Evolutionary conservation across 495 filamentous ascomycete genomes (phyloP), one percentile per base, ranked within the genome.

Genomic region (Lentithecium fluviatile): DNA sequence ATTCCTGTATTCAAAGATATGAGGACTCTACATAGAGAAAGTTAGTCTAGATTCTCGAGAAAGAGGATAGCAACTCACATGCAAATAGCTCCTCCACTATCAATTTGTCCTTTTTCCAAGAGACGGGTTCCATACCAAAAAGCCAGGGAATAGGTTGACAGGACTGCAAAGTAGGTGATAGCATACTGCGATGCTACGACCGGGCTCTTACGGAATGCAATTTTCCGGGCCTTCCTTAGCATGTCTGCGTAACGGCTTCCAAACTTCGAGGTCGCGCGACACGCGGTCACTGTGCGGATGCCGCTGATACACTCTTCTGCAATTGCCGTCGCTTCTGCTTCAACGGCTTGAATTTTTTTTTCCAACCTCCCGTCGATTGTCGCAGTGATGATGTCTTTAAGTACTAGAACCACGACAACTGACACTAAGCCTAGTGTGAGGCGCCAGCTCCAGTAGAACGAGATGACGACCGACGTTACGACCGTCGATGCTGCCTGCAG

Each of bases 201-300:
- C 12, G 21, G 6, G 20, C 53, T 36, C 21, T 46, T 46, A 17
- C 2, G 51, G 5, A 56, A 17, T 5, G 38, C 38, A 6, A 21
- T 17, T 13, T 34, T 32, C 38, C 46, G 10, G 8, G 21, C 53
- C 24, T 12, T 6, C 50, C 65, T 73, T 26, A 97, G 76, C 70
- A 93, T 85, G 0, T 48, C 70, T 63, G 94, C 89, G 69, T 96
- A 96, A 74, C 91, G 85, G 61, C 78, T 80, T 15, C 89, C 89
- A 21, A 97, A 80, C 68, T 91, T 90, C 45, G 89, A 85, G 73
- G 96, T 89, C 0, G 90, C 95, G 60, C 87, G 87, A 67, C 96
- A 97, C 8, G 93, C 93, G 5, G 85, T 84, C 15, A 91, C 87
- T 69, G 94, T 96, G 43, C 93, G 83, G 64, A 97, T 88, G 13